phyloP scores from a whole-genome alignment of 2,329 filamentous ascomycete genomes.

The Akanthomyces dipterigenus region DNA sequence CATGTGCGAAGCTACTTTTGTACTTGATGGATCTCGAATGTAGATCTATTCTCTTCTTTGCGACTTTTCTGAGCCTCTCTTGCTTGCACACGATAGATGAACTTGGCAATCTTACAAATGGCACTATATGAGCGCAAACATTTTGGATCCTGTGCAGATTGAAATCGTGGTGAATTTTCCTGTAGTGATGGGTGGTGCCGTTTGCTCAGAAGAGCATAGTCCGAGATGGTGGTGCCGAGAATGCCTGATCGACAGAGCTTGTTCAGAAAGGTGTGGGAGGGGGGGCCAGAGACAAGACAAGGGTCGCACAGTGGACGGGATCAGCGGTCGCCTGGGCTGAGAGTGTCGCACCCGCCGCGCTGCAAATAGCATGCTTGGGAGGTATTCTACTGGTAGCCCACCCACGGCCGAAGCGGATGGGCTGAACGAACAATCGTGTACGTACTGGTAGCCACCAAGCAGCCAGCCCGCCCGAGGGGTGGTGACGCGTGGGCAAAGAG shows the following conservation, averaged over 20 bases:
- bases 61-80: background rate
- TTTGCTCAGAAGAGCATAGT: slow-evolving; percentile 2
- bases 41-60: background rate
- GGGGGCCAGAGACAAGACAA: background rate
- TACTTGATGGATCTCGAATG: background rate
- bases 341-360: background rate
- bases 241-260: slow-evolving; percentile 7
- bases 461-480: too few species aligned
- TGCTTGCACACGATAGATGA: background rate
- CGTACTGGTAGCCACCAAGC: too few species aligned
- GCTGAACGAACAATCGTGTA: too few species aligned
- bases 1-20: background rate
- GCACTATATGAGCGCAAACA: background rate
- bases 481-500: too few species aligned
- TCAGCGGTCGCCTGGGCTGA: background rate
- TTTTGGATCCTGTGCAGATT: too few species aligned
- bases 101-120: background rate
- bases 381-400: background rate
- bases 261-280: background rate
- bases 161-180: background rate
- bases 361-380: background rate
- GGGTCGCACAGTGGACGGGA: background rate
- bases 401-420: too few species aligned
- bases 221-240: slow-evolving; percentile 6
- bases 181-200: background rate